A percentile compares a stretch with the other conserved stretches of the same genome.
Evolutionary conservation across 169 alveolate species (phyloP).

Genomic region (Eimeria mitis): DNA sequence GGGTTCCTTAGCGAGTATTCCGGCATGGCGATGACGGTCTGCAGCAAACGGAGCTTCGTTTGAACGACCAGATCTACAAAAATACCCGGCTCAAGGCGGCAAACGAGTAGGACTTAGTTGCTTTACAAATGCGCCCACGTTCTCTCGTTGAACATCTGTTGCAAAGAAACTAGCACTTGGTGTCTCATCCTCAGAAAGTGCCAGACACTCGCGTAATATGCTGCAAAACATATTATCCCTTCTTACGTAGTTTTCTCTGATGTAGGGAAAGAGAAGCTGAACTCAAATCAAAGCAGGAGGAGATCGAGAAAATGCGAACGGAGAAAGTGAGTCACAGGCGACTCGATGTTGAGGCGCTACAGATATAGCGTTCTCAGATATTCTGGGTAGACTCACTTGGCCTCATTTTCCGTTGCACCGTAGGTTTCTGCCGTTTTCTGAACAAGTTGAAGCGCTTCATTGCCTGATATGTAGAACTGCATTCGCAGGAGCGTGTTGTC

Average conservation of each 20-base stretch:
- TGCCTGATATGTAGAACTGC: conserved; percentile 5
- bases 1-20: background rate
- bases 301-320: conserved; percentile 38
- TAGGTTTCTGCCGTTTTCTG: background rate
- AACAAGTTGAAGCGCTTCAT: background rate
- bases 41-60: conserved; percentile 76
- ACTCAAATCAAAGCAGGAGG: conserved; percentile 68
- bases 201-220: background rate
- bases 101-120: conserved; percentile 42
- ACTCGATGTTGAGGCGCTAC: background rate
- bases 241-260: background rate
- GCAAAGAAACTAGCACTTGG: background rate
- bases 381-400: background rate
- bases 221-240: background rate
- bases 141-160: background rate
- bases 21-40: background rate
- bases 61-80: conserved; percentile 73
- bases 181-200: background rate
- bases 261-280: conserved; percentile 74
- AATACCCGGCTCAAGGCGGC: conserved; percentile 79
- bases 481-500: conserved; percentile 67
- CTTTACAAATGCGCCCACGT: background rate
- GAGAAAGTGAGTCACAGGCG: conserved; percentile 19
- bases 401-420: background rate
- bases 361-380: background rate